phyloP scores from a whole-genome alignment of 495 filamentous ascomycete genomes.

The Aspergillus bridgeri region DNA sequence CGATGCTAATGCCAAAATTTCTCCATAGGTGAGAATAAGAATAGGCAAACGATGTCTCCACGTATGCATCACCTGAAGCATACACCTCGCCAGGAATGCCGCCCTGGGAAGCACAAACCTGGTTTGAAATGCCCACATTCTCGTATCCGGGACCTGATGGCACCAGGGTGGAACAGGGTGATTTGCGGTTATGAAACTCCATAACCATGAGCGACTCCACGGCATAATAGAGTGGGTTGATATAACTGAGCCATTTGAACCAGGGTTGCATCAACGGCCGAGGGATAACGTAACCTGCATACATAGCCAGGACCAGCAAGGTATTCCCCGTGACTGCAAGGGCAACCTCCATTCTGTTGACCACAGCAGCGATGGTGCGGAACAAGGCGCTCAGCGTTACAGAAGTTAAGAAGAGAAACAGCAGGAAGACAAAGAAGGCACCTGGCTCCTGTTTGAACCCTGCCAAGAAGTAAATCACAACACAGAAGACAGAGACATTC shows the following conservation, averaged over 20 bases:
- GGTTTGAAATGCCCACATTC: conserved; percentile 4
- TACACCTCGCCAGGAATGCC: conserved; percentile 35
- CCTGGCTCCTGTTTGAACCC: not conserved
- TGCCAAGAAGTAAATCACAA: not conserved
- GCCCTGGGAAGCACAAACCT: conserved; percentile 47
- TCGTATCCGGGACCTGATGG: conserved; percentile 41
- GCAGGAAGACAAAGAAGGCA: not conserved
- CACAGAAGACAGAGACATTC: not conserved
- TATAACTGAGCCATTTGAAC: conserved; percentile 48
- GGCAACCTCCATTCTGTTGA: conserved; percentile 33
- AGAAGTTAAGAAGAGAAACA: conserved; percentile 33
- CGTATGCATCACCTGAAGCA: conserved; percentile 46
- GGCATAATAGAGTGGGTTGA: conserved; percentile 60
- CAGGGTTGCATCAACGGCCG: conserved; percentile 34
- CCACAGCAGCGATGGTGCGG: conserved; percentile 29
- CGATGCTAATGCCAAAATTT: conserved; percentile 57
- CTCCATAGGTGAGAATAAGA: conserved; percentile 52
- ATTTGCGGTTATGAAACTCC: conserved; percentile 51
- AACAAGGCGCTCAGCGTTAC: conserved; percentile 50
- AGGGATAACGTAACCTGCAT: conserved; percentile 36
- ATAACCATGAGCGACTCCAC: conserved; percentile 39
- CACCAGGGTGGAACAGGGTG: conserved; percentile 58
- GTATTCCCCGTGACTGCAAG: conserved; percentile 29
- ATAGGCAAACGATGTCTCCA: conserved; percentile 45
- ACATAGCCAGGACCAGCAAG: conserved; percentile 30